phyloP scores from a whole-genome alignment of 2,329 filamentous ascomycete species.

The Cladosporium sp. region DNA sequence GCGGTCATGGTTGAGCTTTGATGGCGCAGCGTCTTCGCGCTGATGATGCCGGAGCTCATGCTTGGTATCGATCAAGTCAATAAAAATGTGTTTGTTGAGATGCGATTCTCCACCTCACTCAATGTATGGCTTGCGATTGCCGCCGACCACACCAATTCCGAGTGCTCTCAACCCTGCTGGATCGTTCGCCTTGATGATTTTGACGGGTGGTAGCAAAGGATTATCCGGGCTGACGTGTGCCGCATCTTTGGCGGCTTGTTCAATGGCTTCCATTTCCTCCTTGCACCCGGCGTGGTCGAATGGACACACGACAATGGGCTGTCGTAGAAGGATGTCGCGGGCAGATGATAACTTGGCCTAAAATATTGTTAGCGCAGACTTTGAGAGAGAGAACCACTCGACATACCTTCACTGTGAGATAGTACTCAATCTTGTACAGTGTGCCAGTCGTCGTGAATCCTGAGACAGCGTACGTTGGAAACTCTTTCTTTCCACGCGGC shows the following conservation, averaged over 20 bases:
- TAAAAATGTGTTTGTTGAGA: neutral
- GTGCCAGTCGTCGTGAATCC: slow-evolving; percentile 94
- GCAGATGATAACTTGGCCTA: slow-evolving; percentile 87
- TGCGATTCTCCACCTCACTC: slow-evolving; percentile 52
- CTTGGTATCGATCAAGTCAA: neutral
- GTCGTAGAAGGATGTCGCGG: slow-evolving; percentile 82
- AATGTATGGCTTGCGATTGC: slow-evolving; percentile 64
- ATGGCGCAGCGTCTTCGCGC: neutral
- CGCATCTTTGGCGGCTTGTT: slow-evolving; percentile 91
- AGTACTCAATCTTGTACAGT: slow-evolving; percentile 98
- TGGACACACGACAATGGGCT: slow-evolving; percentile 94
- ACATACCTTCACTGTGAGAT: slow-evolving; percentile 83
- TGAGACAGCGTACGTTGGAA: slow-evolving; percentile 83
- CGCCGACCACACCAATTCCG: slow-evolving; percentile 65
- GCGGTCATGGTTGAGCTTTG: neutral
- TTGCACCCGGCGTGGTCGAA: slow-evolving; percentile 95
- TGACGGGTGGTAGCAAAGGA: slow-evolving; percentile 85
- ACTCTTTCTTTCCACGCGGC: slow-evolving; percentile 79
- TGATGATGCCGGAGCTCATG: neutral
- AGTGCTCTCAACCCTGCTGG: slow-evolving; percentile 61
- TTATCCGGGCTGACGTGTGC: slow-evolving; percentile 85
- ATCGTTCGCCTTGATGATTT: slow-evolving; percentile 79
- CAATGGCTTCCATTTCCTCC: slow-evolving; percentile 98
- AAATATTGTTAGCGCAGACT: neutral
- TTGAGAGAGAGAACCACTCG: too few relatives aligned